phyloP scores from a whole-genome alignment of 495 filamentous ascomycete species.

The Endocarpon pusillum region DNA sequence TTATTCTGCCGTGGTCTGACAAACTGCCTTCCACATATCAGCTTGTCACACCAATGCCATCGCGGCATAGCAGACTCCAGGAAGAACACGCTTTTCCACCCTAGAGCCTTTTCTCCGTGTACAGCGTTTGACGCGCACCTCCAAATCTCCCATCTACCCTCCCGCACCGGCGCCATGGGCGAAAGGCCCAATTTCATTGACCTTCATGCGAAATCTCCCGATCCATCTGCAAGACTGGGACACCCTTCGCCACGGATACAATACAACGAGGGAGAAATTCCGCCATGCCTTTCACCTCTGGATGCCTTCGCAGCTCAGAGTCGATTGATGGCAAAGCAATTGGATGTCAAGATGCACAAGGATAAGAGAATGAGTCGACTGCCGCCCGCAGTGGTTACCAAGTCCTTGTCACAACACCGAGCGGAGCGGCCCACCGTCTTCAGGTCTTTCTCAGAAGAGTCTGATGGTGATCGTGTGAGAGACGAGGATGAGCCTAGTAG shows the following conservation, averaged over 20 bases:
- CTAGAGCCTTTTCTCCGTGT: too few relatives aligned
- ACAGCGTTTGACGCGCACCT: too few relatives aligned
- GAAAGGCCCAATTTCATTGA: constrained; percentile 37
- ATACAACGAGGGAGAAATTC: constrained; percentile 70
- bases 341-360: constrained; percentile 53
- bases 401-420: constrained; percentile 51
- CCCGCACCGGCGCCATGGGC: constrained; percentile 20
- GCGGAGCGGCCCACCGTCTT: constrained; percentile 52
- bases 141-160: too few relatives aligned
- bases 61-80: too few relatives aligned
- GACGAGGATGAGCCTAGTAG: constrained; percentile 20
- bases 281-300: constrained; percentile 81
- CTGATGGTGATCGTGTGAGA: constrained; percentile 14
- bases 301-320: constrained; percentile 88
- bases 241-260: constrained; percentile 50
- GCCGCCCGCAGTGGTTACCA: constrained; percentile 64
- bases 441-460: constrained; percentile 19
- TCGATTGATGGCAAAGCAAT: constrained; percentile 66
- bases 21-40: too few relatives aligned
- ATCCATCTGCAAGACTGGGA: constrained; percentile 25
- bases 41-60: too few relatives aligned
- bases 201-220: constrained; percentile 35
- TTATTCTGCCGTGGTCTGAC: too few relatives aligned
- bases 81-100: too few relatives aligned
- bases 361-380: constrained; percentile 68